Evolutionary conservation across 768 basidiomycete genomes (phyloP), one percentile per base, ranked within the genome.

Genomic region (Tricholomella constricta): DNA sequence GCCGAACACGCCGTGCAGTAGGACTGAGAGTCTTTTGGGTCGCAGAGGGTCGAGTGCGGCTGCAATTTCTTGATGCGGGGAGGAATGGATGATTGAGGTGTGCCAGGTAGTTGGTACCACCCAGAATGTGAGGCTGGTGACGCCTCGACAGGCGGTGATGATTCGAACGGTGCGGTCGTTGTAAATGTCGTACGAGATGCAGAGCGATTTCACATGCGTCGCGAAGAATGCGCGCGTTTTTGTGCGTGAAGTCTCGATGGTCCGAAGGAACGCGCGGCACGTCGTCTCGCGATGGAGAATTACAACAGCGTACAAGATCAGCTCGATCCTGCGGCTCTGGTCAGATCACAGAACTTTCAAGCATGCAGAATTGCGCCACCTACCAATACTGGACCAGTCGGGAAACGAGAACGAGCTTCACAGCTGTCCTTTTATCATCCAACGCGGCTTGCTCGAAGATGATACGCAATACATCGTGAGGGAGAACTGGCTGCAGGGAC

Each of bases 91-190:
- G 29, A 31, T 45, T n/a, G 59, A 43, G 17, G 47, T 40, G 43
- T 48, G 45, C 40, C 37, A 61, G 10, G 56, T 46, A 35, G 57
- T 38, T 6, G 62, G 60, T 10, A 73, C 59, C 14, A 66, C 71
- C 71, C 72, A 76, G 48, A 74, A 70, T 1, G 75, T 73, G 8
- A 77, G 57, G 47, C 62, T 66, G 2, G 63, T 58, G 14, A 75
- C 62, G 0, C 72, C 69, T 50, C 55, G 59, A 55, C 76, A 77
- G 29, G 62, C 58, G n/a, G 65, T 59, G 10, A 73, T 61, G 22
- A 77, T 66, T 40, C 65, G 60, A 23, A 64, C 60, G 23, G 71
- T 62, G 37, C 65, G 63, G 32, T 63, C 58, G 11, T 66, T 59
- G 29, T 67, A 64, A 27, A 72, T 61, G 48, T 74, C 71, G 47